Evolutionary conservation across 176 grass and related monocot species (phyloP).

Genomic region (maize (Zea mays)): Zm-B73-REFERENCE-NAM-5.0 NC_050096.1:174869501-174870000

Average conservation of each 20-base stretch:
- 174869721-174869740: conserved; percentile 83
- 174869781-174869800: conserved; percentile 76
- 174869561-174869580: conserved; percentile 6
- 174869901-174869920: conserved; percentile 8
- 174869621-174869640: not conserved
- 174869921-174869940: not conserved
- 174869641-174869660: not conserved
- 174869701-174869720: conserved; percentile 89
- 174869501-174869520: not conserved
- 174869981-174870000: conserved; percentile 1
- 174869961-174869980: not conserved
- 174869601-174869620: conserved; percentile 11
- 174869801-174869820: conserved; percentile 27
- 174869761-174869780: conserved; percentile 95
- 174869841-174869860: not conserved
- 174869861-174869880: not conserved
- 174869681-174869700: conserved; percentile 92
- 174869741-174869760: conserved; percentile 87
- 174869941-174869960: not conserved
- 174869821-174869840: conserved; percentile 2
- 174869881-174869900: not conserved
- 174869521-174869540: not conserved
- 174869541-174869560: not conserved
- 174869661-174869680: conserved; percentile 29
- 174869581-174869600: not conserved